Base-by-base conservation (phyloP, 768 basidiomycete genomes). In the Lactifluus rugatus region DNA sequence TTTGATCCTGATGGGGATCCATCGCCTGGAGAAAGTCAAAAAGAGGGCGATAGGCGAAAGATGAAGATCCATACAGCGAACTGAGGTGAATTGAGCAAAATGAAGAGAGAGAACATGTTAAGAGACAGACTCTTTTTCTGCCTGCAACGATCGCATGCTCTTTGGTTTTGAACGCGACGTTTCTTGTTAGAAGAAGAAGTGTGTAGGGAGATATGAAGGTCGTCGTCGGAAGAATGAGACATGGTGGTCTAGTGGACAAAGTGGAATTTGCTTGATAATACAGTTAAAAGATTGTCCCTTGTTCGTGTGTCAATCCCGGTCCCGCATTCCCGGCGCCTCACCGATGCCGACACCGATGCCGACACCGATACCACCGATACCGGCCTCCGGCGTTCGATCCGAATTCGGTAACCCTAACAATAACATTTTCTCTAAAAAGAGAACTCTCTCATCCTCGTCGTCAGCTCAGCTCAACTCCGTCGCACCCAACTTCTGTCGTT, bases 131-230 rank as follows among this genome's bases (percentile, higher is more conserved):
- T 61, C 54, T 64, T 64, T 49, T 64, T 64, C 31, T 59, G 63
- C 39, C 63, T 52, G 45, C 63, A 64, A 5, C 61, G 53, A 25
- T 64, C 63, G 52, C 63, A 64, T 11, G 63, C 63, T 10, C 61
- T 45, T 31, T 58, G 61, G n/a, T 42, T 62, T 50, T 62, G 63
- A 9, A 62, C 41, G 8, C 63, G 52, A 44, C 63, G 56, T 16
- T 59, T 59, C 37, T 64, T 64, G 19, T 50, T 34, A 5, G 58
- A 8, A 5, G 48, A 41, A 13, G 25, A 0, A 6, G 23, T 48
- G 1, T 39, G 16, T 1, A 19, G 13, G 6, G 10, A 10, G 19
- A 4, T n/a, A n/a, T n/a, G 6, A 3, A 16, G 8, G 26, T 61
- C 60, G 8, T 64, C 62, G 1, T 64, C 62, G 6, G 48, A 46